A percentile compares a stretch with the other conserved stretches of the same genome.
Evolutionary conservation across 176 grass and related monocot species (phyloP).

Genomic region (Echinochloa phyllopogon): DNA sequence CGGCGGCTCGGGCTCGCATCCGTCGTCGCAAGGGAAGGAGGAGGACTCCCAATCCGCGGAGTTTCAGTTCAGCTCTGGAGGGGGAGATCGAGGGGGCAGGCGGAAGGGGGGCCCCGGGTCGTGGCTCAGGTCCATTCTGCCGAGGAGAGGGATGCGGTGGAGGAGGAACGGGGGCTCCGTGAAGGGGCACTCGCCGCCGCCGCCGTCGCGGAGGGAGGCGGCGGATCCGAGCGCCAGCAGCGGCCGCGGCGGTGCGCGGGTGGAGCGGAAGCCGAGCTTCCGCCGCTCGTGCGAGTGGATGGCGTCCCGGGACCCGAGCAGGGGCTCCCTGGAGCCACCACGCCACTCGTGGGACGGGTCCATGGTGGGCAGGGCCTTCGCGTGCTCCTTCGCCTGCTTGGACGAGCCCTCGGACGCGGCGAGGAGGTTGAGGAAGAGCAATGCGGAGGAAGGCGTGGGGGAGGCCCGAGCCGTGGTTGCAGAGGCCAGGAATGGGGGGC

Average conservation of each 20-base stretch:
- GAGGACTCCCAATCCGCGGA: conserved; percentile 14
- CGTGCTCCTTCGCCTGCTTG: conserved; percentile 83
- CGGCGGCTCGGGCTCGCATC: neutral
- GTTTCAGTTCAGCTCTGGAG: conserved; percentile 1
- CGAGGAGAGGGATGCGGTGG: conserved; percentile 49
- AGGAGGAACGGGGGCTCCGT: conserved; percentile 21
- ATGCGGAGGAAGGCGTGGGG: conserved; percentile 41
- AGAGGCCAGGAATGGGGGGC: conserved; percentile 27
- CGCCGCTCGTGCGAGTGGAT: conserved; percentile 69
- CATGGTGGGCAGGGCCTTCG: conserved; percentile 68
- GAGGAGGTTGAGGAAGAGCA: conserved; percentile 22
- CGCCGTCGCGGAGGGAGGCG: neutral
- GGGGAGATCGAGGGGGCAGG: conserved; percentile 32
- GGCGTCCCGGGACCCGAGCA: conserved; percentile 50
- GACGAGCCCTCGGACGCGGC: conserved; percentile 60
- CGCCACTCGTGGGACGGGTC: conserved; percentile 97
- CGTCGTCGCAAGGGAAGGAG: conserved; percentile 14
- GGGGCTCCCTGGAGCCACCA: conserved; percentile 50
- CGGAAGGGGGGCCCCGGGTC: conserved; percentile 47
- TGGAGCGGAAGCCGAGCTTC: conserved; percentile 55
- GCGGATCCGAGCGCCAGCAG: conserved; percentile 14
- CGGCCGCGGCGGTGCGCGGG: neutral
- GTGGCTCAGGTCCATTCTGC: conserved; percentile 69
- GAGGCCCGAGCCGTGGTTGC: conserved; percentile 8
- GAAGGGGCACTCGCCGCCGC: conserved; percentile 32